A percentile compares a stretch with the other conserved stretches of the same genome.
Evolutionary conservation across 31 red algal species (phyloP).

Genomic region (Odonthalia washingtoniensis): DNA sequence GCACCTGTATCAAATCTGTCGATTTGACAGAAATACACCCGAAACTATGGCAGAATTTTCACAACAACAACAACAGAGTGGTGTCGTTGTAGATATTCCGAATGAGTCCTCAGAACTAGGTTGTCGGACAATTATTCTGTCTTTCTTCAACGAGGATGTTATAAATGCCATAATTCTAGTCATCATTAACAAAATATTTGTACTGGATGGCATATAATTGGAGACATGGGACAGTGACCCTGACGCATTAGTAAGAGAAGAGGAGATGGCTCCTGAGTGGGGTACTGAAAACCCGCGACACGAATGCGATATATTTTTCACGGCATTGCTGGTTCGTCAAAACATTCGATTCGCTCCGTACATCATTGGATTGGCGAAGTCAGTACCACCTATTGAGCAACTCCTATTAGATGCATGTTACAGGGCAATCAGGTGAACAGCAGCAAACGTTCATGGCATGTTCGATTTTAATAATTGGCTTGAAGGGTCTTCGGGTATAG

Average conservation of each 20-base stretch:
- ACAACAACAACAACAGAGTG: not conserved
- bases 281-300: slow-evolving; percentile 62
- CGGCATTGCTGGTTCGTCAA: slow-evolving; percentile 54
- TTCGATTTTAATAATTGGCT: slow-evolving; percentile 67
- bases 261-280: slow-evolving; percentile 68
- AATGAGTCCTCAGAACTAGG: slow-evolving; percentile 36
- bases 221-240: slow-evolving; percentile 77
- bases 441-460: slow-evolving; percentile 40
- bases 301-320: slow-evolving; percentile 76
- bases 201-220: slow-evolving; percentile 50
- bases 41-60: too few relatives aligned
- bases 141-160: slow-evolving; percentile 65
- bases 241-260: slow-evolving; percentile 62
- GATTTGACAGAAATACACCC: too few relatives aligned
- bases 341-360: slow-evolving; percentile 50
- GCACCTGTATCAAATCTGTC: too few relatives aligned
- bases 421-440: slow-evolving; percentile 51
- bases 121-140: slow-evolving; percentile 50
- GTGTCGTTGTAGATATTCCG: slow-evolving; percentile 23
- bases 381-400: slow-evolving; percentile 52
- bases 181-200: slow-evolving; percentile 71
- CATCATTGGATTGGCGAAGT: slow-evolving; percentile 51
- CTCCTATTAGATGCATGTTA: slow-evolving; percentile 77
- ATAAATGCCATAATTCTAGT: slow-evolving; percentile 46
- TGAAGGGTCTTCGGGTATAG: slow-evolving; percentile 39